Conservation (phyloP, 2,329 filamentous ascomycete species). For the Exophiala calicioides region DNA sequence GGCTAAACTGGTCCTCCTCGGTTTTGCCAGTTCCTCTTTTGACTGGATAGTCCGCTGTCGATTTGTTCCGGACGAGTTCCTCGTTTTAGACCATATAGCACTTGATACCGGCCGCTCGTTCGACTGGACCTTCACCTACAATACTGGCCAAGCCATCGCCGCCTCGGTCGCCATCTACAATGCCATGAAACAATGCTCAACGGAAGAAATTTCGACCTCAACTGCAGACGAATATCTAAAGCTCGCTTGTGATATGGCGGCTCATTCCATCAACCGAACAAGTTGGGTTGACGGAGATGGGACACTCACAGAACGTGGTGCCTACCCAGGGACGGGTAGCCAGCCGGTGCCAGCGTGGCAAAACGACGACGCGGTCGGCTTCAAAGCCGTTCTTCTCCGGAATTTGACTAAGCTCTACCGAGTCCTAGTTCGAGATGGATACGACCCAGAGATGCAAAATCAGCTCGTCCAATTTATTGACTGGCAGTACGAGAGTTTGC, state of each 20-base stretch:
- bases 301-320: slow-evolving; percentile 20
- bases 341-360: slow-evolving; percentile 10
- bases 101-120: slow-evolving; percentile 13
- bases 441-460: slow-evolving; percentile 7
- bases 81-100: slow-evolving; percentile 24
- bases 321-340: slow-evolving; percentile 16
- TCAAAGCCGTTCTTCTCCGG: slow-evolving; percentile 25
- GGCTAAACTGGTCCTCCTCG: slow-evolving; percentile 1
- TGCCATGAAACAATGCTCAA: slow-evolving; percentile 4
- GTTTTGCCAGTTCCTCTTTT: slow-evolving; percentile 12
- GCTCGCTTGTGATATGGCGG: slow-evolving; percentile 21
- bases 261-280: slow-evolving; percentile 16
- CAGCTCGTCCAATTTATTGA: slow-evolving; percentile 16
- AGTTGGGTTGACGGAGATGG: slow-evolving; percentile 23
- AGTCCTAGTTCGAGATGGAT: slow-evolving; percentile 5
- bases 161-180: slow-evolving; percentile 21
- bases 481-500: slow-evolving; percentile 17
- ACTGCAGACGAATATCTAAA: slow-evolving; percentile 12
- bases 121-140: slow-evolving; percentile 27
- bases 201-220: neutral
- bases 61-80: slow-evolving; percentile 8
- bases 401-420: slow-evolving; percentile 22
- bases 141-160: slow-evolving; percentile 26
- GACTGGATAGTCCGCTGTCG: slow-evolving; percentile 19
- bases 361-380: slow-evolving; percentile 24